Conservation (phyloP, 257 asterid genomes). For the Galeopsis tetrahit region DNA sequence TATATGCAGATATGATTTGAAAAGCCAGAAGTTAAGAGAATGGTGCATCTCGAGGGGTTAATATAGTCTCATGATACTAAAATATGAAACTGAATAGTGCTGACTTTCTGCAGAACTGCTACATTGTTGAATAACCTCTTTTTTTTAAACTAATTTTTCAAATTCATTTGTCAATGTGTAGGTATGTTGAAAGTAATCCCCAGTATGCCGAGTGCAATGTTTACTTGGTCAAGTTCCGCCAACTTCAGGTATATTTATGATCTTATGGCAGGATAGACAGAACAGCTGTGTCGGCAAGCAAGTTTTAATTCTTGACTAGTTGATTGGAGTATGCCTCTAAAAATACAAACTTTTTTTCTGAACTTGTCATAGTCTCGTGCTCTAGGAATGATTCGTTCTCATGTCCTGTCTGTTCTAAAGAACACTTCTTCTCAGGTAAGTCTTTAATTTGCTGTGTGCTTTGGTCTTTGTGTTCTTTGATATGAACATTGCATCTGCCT, state of each 20-base stretch:
- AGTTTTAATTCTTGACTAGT: slow-evolving; percentile 25
- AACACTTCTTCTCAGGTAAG: slow-evolving; percentile 92
- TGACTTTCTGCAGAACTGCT: slow-evolving; percentile 18
- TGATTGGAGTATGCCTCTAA: slow-evolving; percentile 32
- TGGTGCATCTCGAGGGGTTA: slow-evolving; percentile 25
- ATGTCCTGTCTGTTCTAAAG: slow-evolving; percentile 81
- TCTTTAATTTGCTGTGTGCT: slow-evolving; percentile 32
- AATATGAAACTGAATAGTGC: slow-evolving; percentile 29
- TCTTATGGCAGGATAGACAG: slow-evolving; percentile 18
- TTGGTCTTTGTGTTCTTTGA: slow-evolving; percentile 30
- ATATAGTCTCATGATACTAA: slow-evolving; percentile 31
- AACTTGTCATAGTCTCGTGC: slow-evolving; percentile 83
- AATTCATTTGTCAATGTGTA: slow-evolving; percentile 40
- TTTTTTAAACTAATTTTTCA: slow-evolving; percentile 11
- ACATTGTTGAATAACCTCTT: slow-evolving; percentile 22
- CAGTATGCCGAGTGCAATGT: slow-evolving; percentile 98
- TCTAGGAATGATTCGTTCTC: slow-evolving; percentile 93
- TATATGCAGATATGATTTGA: slow-evolving; percentile 19
- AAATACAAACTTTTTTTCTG: slow-evolving; percentile 29
- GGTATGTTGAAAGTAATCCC: slow-evolving; percentile 96
- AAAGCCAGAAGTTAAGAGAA: slow-evolving; percentile 5
- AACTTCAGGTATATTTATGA: slow-evolving; percentile 78
- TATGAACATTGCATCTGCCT: slow-evolving; percentile 30
- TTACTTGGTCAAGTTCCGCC: slow-evolving; percentile 96
- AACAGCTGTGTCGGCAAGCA: slow-evolving; percentile 16